Base-by-base conservation (phyloP, 148 eudicot species). In the Tetragonia tetragonoides region DNA sequence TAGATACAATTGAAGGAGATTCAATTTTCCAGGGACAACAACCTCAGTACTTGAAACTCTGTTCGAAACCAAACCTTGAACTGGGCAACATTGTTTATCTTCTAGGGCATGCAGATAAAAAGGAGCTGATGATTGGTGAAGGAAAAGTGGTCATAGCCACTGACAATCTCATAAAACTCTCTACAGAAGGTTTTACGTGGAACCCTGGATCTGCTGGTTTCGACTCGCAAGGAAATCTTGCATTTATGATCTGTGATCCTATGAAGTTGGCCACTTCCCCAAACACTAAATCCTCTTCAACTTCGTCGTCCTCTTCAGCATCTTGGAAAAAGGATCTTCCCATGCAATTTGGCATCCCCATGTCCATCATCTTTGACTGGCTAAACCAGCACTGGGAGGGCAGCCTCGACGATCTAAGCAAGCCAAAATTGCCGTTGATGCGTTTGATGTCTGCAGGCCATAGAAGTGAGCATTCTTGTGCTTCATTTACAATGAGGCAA, bases 371-470 rank as follows among this genome's bases (percentile, higher is more conserved):
- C 60, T 89, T 87, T 81, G 97, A 93, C 78, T 95, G 99, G 99
- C 73, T 95, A 67, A 90, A 90, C 85, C 99, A 93, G 86, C 93
- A 95, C 73, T 95, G 97, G 99, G 99, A 95, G 81, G 97, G 97
- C n/a, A 93, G 85, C 76, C 93, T 95, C 2, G 97, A 95, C 78
- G 99, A 95, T 57, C 87, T 90, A 39, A 91, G 89, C 85, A 93
- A 95, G 84, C 97, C 99, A 0, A 95, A 88, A 77, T 82, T 93
- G 72, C 97, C 99, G 0, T 78, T 93, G 60, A 91, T 90, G 60
- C 82, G 97, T 21, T 73, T 91, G 75, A 82, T 91, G 87, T 95
- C 97, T 3, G 82, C 89, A 14, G 91, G 96, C 61, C 93, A 87
- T 76, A 90, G 83, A 79, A 90, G 91, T 42, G 97, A 95, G 63